Conservation (phyloP, 371 early-diverging fungal genomes). For the Cokeromyces recurvatus region DNA sequence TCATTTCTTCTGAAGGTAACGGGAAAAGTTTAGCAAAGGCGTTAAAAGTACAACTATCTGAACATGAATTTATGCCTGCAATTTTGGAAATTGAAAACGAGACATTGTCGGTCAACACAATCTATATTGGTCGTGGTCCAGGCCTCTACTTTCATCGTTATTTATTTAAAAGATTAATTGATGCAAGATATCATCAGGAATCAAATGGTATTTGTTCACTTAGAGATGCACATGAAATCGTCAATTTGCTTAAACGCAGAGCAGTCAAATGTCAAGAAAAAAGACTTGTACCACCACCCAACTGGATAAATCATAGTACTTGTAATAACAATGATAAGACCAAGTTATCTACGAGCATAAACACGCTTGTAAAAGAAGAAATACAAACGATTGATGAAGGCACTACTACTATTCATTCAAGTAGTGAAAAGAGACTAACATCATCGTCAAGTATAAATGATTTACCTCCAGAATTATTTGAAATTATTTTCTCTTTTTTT, state of each 20-base stretch:
- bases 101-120: conserved; percentile 13
- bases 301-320: background rate
- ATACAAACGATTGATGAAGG: background rate
- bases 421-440: background rate
- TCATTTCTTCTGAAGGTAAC: conserved; percentile 20
- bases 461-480: conserved; percentile 30
- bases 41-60: conserved; percentile 28
- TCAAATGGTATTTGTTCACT: conserved; percentile 12
- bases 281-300: conserved; percentile 8
- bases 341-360: no score
- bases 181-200: conserved; percentile 20
- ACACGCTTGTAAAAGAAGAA: background rate
- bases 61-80: conserved; percentile 34
- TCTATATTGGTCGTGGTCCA: conserved; percentile 32
- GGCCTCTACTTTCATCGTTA: conserved; percentile 24
- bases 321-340: background rate
- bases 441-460: background rate
- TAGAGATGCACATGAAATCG: conserved; percentile 8
- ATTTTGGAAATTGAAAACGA: conserved; percentile 16
- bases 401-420: background rate
- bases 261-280: conserved; percentile 23
- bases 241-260: conserved; percentile 26
- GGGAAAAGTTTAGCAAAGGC: conserved; percentile 21
- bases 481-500: conserved; percentile 19
- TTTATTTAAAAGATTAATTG: conserved; percentile 18